phyloP scores from a whole-genome alignment of 1,284 basidiomycete species.

The Rhizopogon hawkerae region DNA sequence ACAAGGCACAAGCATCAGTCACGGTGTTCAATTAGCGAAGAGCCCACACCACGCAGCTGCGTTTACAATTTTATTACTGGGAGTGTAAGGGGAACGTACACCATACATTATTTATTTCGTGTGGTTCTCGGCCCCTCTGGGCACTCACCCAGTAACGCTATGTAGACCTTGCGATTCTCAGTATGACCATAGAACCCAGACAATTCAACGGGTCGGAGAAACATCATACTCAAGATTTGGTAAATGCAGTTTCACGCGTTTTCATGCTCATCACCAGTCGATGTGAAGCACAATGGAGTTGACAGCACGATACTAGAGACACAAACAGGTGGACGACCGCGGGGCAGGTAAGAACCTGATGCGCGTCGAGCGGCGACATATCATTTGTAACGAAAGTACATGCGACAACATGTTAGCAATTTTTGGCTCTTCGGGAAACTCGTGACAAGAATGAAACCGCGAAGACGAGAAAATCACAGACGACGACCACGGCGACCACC shows the following conservation, averaged over 20 bases:
- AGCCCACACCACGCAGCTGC: too few relatives aligned
- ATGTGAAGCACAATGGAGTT: not conserved
- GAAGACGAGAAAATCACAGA: slow-evolving; percentile 48
- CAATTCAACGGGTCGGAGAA: too few relatives aligned
- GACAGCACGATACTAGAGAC: slow-evolving; percentile 2
- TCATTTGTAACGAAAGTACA: slow-evolving; percentile 31
- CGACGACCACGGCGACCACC: slow-evolving; percentile 99
- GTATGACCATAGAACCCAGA: too few relatives aligned
- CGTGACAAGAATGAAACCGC: slow-evolving; percentile 3
- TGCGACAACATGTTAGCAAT: slow-evolving; percentile 21
- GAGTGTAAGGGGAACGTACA: too few relatives aligned
- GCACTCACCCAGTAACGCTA: too few relatives aligned
- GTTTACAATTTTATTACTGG: too few relatives aligned
- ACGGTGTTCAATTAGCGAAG: too few relatives aligned
- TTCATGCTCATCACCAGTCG: not conserved
- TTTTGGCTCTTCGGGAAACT: slow-evolving; percentile 8
- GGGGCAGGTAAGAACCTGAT: slow-evolving; percentile 65
- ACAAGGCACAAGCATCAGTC: too few relatives aligned
- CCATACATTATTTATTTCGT: too few relatives aligned
- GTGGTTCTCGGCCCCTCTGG: too few relatives aligned
- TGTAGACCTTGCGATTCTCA: too few relatives aligned
- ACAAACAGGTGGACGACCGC: slow-evolving; percentile 50
- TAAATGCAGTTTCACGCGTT: not conserved
- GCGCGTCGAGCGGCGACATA: slow-evolving; percentile 77
- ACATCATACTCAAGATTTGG: too few relatives aligned